phyloP scores from a whole-genome alignment of 1,139 yeast genomes.

The Debaryomyces udenii region DNA sequence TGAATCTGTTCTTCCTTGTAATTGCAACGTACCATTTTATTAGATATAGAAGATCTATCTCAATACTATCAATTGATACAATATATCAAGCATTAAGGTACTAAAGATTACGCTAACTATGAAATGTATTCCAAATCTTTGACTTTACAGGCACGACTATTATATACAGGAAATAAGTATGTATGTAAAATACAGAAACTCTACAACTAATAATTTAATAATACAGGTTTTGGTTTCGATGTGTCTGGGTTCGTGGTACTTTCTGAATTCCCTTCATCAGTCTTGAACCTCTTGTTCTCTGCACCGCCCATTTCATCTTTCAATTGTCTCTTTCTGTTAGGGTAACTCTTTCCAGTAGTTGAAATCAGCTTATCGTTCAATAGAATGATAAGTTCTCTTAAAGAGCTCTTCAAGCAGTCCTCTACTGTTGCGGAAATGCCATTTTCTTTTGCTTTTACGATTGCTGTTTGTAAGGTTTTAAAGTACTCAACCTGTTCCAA shows the following conservation, averaged over 20 bases:
- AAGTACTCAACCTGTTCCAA: conserved; percentile 3
- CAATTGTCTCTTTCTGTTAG: conserved; percentile 7
- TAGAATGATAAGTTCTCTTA: background rate
- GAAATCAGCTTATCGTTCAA: conserved; percentile 1
- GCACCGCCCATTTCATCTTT: background rate
- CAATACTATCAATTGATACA: conserved; percentile 1
- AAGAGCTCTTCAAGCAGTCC: background rate
- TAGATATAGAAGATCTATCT: background rate
- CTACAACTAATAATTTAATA: conserved; percentile 18
- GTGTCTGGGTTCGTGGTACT: conserved; percentile 8
- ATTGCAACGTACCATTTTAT: conserved; percentile 5
- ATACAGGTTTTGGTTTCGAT: conserved; percentile 14
- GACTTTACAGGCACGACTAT: conserved; percentile 5
- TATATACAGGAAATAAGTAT: conserved; percentile 2
- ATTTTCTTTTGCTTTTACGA: background rate
- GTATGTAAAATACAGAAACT: background rate
- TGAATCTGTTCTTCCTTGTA: background rate
- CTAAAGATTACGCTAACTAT: background rate
- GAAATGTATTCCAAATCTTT: background rate
- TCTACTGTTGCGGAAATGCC: background rate
- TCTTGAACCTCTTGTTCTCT: conserved; percentile 4
- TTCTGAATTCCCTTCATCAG: conserved; percentile 14
- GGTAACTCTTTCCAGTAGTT: background rate
- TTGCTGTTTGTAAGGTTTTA: conserved; percentile 1
- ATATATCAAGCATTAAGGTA: too few species aligned